Percentiles rank a stretch among this genome's conserved stretches.
Conservation (phyloP, 805 yeast genomes). For the Metschnikowia borealis region DNA sequence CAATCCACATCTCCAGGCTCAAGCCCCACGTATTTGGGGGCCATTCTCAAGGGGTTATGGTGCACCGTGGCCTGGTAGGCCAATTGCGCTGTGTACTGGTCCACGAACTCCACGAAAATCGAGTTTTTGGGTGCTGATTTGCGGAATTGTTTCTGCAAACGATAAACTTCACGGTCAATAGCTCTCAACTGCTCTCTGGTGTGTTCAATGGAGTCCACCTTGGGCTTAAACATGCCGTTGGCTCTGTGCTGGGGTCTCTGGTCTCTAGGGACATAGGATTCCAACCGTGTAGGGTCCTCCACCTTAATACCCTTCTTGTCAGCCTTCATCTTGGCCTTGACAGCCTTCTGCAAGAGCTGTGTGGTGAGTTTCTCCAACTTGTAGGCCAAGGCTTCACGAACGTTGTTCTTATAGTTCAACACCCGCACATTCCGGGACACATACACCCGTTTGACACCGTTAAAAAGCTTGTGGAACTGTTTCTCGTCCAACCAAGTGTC, state of each 20-base stretch:
- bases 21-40: slow-evolving; percentile 58
- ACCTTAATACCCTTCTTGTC: slow-evolving; percentile 54
- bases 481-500: slow-evolving; percentile 65
- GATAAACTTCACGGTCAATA: slow-evolving; percentile 52
- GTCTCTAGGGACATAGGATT: slow-evolving; percentile 56
- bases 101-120: slow-evolving; percentile 72
- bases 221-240: slow-evolving; percentile 46
- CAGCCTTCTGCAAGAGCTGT: slow-evolving; percentile 53
- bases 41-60: slow-evolving; percentile 62
- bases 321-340: slow-evolving; percentile 58
- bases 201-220: slow-evolving; percentile 59
- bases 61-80: slow-evolving; percentile 63
- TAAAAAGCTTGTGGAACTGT: slow-evolving; percentile 70
- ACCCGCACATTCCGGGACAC: slow-evolving; percentile 63
- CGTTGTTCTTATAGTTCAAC: slow-evolving; percentile 51
- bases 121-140: slow-evolving; percentile 66
- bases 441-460: slow-evolving; percentile 80
- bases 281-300: slow-evolving; percentile 39
- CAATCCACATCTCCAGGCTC: slow-evolving; percentile 63
- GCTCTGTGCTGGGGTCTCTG: slow-evolving; percentile 60
- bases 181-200: slow-evolving; percentile 55
- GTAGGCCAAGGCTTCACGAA: slow-evolving; percentile 56
- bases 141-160: slow-evolving; percentile 49
- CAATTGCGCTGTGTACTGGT: slow-evolving; percentile 70
- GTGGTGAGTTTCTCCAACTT: slow-evolving; percentile 67